These are phyloP conservation scores for Capsaspora owczarzaki DNA, from an alignment of 78 protist species.

Conservation along the genomic window DNA sequence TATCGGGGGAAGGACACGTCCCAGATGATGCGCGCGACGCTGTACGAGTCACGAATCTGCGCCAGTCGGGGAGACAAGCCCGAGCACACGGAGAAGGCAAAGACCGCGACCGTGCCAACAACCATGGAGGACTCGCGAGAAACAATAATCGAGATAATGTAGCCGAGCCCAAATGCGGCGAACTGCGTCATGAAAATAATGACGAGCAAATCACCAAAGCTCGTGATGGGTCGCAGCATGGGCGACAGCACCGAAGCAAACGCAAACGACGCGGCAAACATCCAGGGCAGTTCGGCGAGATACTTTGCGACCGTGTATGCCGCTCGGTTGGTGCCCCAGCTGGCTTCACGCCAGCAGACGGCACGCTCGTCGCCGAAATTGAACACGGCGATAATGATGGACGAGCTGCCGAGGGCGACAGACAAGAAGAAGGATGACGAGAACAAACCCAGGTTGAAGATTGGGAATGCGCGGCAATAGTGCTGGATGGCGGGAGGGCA, in stretches of 20 bases:
- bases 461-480: no score
- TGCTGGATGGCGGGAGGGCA: not conserved
- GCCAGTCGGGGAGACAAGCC: not conserved
- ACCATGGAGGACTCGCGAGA: not conserved
- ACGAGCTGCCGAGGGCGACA: slow-evolving; percentile 6
- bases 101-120: slow-evolving; percentile 2
- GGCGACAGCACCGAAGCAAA: not conserved
- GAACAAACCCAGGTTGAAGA: no score
- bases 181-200: not conserved
- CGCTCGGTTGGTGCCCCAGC: not conserved
- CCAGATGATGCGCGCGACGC: no score
- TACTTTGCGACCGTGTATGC: slow-evolving; percentile 12
- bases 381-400: not conserved
- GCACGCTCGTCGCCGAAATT: not conserved
- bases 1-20: no score
- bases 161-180: slow-evolving; percentile 8
- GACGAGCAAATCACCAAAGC: not conserved
- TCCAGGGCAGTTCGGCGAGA: slow-evolving; percentile 9
- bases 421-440: not conserved
- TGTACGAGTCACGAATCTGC: no score
- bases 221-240: not conserved
- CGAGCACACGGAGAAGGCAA: slow-evolving; percentile 2
- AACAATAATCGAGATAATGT: slow-evolving; percentile 4
- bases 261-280: not conserved
- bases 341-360: slow-evolving; percentile 12